Base-by-base conservation (phyloP, 768 basidiomycete species). In the Tulasnella sp. region DNA sequence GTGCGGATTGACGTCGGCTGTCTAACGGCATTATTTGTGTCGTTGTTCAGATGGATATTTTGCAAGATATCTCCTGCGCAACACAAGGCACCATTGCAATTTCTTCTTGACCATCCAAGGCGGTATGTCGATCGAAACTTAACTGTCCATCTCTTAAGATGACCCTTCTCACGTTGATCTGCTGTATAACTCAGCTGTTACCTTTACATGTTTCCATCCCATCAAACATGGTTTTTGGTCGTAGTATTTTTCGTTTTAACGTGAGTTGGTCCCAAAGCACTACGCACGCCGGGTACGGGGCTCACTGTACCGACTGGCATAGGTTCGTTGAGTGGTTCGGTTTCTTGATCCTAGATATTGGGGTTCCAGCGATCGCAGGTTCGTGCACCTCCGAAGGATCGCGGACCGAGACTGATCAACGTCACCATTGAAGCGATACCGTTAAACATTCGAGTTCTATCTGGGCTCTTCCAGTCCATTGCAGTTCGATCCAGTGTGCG, bases 91-190 rank as follows among this genome's bases (percentile, higher is more conserved):
- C 52, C 74, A 15, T 40, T 97, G 0, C 91, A 90, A 74, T 99
- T 99, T 82, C 88, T 99, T 9, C 87, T 99, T 8, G 95, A 98
- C 80, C 97, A 99, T 81, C 97, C 97, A 17, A 89, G 97, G 15
- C 89, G 86, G 78, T 75, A 42, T 15, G 74, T 29, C 72, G 12
- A 12, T n/a, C 22, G n/a, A n/a, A n/a, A n/a, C n/a, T n/a, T n/a
- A n/a, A n/a, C n/a, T n/a, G n/a, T n/a, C n/a, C n/a, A n/a, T n/a
- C n/a, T n/a, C 7, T 14, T 3, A 0, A 52, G 3, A n/a, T 1
- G 3, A 22, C n/a, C 9, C 39, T n/a, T 67, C 19, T 42, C 4
- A 67, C 1, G 6, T 2, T 68, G 25, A 29, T n/a, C 15, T 17
- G n/a, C n/a, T n/a, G n/a, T 17, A 9, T 37, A 72, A 37, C 6